phyloP scores from a whole-genome alignment of 1,139 yeast genomes.

The Candida sp. region DNA sequence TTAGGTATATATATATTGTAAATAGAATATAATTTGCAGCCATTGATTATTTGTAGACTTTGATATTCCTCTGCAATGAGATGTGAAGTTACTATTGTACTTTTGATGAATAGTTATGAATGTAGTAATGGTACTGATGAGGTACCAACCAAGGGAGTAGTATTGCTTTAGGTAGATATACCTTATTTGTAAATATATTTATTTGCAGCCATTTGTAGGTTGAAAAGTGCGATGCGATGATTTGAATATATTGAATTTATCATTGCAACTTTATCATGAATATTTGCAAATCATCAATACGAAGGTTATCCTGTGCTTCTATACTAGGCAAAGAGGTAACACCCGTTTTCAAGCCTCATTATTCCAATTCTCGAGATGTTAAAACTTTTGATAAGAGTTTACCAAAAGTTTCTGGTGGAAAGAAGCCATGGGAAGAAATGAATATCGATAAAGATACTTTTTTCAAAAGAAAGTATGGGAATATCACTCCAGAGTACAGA shows the following conservation, averaged over 20 bases:
- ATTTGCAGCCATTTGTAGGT: neutral
- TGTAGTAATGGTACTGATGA: slow-evolving; percentile 81
- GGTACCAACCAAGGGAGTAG: slow-evolving; percentile 97
- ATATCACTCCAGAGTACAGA: slow-evolving; percentile 25
- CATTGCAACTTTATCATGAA: neutral
- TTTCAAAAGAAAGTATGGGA: slow-evolving; percentile 36
- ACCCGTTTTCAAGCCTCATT: slow-evolving; percentile 16
- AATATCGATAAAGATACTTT: slow-evolving; percentile 40
- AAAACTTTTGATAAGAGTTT: slow-evolving; percentile 12
- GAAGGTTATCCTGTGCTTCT: neutral
- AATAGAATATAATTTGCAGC: neutral
- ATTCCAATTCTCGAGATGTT: slow-evolving; percentile 10
- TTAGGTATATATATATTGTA: slow-evolving; percentile 14
- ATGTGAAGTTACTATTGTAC: neutral
- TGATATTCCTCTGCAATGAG: slow-evolving; percentile 2
- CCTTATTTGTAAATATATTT: neutral
- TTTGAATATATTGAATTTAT: no score
- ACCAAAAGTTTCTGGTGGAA: slow-evolving; percentile 4
- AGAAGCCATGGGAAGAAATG: slow-evolving; percentile 37
- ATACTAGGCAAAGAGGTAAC: slow-evolving; percentile 1
- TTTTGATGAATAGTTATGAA: no score
- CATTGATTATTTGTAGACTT: neutral
- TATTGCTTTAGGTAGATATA: slow-evolving; percentile 44
- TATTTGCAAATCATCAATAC: neutral
- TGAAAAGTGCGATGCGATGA: neutral